phyloP scores from a whole-genome alignment of 2,329 filamentous ascomycete species.

The Trichoderma lentiforme region DNA sequence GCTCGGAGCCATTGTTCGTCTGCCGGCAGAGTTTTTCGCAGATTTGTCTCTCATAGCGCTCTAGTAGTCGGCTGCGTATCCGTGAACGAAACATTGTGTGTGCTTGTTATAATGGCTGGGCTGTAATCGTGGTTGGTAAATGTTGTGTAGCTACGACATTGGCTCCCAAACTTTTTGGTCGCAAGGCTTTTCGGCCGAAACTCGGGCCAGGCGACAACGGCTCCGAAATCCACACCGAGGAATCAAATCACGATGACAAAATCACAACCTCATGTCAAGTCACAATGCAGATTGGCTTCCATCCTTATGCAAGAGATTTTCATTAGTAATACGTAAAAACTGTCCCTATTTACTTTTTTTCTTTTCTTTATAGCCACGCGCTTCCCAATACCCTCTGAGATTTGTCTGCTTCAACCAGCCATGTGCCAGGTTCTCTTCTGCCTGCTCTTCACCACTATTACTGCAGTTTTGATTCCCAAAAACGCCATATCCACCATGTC shows the following conservation, averaged over 20 bases:
- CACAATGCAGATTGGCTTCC: not conserved
- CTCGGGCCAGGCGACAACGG: not conserved
- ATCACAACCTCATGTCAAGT: not conserved
- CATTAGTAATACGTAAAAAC: not conserved
- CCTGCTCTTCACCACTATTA: not conserved
- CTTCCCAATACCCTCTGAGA: not conserved
- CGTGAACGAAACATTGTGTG: slow-evolving; percentile 8
- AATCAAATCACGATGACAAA: not conserved
- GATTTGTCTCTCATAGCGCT: not conserved
- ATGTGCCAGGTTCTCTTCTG: not conserved
- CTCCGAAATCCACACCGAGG: not conserved
- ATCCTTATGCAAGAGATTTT: not conserved
- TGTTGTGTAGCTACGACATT: not conserved
- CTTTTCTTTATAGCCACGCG: slow-evolving; percentile 1
- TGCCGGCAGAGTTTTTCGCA: not conserved
- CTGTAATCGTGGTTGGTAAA: not conserved
- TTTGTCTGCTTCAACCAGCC: not conserved
- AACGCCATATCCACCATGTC: slow-evolving; percentile 1
- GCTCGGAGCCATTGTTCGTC: not conserved
- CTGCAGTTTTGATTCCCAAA: slow-evolving; percentile 2
- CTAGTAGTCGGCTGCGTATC: not conserved
- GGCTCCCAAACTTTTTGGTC: not conserved
- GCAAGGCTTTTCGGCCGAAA: not conserved
- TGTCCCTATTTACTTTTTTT: not conserved
- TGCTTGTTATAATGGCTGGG: not conserved